A percentile compares a stretch with the other conserved stretches of the same genome.
Conservation (phyloP, 805 yeast genomes). For the Hemisphaericaspora nanyangensis region DNA sequence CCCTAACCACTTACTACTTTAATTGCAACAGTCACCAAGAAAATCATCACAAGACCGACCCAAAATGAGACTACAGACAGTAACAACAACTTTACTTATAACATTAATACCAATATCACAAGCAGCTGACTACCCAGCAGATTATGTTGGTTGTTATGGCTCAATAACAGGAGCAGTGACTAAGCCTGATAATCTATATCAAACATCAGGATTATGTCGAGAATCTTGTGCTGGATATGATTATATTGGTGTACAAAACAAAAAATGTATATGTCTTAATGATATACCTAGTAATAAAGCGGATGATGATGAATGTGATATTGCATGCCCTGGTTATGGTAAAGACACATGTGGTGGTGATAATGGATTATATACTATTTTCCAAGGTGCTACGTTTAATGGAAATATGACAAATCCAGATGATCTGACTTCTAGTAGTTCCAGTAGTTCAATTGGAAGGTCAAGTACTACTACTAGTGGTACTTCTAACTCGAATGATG, state of each 20-base stretch:
- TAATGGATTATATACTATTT: slow-evolving; percentile 26
- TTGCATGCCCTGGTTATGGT: slow-evolving; percentile 33
- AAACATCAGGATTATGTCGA: slow-evolving; percentile 28
- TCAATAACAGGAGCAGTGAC: background rate
- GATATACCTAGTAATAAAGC: slow-evolving; percentile 21
- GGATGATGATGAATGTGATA: slow-evolving; percentile 20
- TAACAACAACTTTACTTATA: too few species aligned
- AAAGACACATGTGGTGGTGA: slow-evolving; percentile 36
- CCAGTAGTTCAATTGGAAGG: too few species aligned
- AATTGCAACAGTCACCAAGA: too few species aligned
- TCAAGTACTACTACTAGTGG: slow-evolving; percentile 3
- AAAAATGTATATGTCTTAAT: slow-evolving; percentile 36
- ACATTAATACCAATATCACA: too few species aligned
- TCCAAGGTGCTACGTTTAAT: slow-evolving; percentile 12
- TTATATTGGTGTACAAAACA: slow-evolving; percentile 37
- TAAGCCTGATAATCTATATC: slow-evolving; percentile 13
- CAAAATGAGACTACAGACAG: too few species aligned
- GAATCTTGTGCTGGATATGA: slow-evolving; percentile 27
- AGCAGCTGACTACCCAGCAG: too few species aligned
- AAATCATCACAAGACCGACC: too few species aligned
- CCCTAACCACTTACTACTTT: too few species aligned
- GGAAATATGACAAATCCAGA: slow-evolving; percentile 11
- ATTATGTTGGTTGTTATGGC: background rate
- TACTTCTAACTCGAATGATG: background rate
- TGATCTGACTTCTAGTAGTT: too few species aligned